Percentiles rank a stretch among this genome's conserved stretches.
Conservation (phyloP, 148 eudicot genomes). For the Nepenthes mirabilis region DNA sequence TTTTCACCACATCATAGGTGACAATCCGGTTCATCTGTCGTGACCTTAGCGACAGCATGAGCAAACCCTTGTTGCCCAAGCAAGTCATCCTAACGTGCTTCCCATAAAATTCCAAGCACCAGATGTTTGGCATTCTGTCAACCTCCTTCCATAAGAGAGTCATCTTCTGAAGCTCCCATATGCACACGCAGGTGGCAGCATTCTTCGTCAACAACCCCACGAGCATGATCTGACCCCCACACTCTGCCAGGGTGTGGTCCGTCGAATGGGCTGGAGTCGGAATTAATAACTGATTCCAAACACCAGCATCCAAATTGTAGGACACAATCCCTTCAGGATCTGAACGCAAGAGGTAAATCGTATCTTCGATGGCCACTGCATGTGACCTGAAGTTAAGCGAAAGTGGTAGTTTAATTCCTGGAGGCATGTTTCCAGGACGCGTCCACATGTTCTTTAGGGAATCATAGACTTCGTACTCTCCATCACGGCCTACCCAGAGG, state of each 20-base stretch:
- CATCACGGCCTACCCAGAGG: constrained; percentile 75
- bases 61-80: constrained; percentile 81
- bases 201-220: constrained; percentile 78
- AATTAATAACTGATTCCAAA: constrained; percentile 63
- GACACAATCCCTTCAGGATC: constrained; percentile 84
- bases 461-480: constrained; percentile 75
- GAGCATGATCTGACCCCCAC: constrained; percentile 59
- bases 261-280: constrained; percentile 61
- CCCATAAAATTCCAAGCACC: constrained; percentile 99
- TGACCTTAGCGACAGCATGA: constrained; percentile 84
- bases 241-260: constrained; percentile 66
- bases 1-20: constrained; percentile 43
- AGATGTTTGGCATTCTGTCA: constrained; percentile 99
- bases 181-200: constrained; percentile 87
- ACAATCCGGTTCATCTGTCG: constrained; percentile 72
- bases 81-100: constrained; percentile 91
- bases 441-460: constrained; percentile 52
- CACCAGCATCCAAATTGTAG: constrained; percentile 41
- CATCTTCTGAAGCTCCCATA: constrained; percentile 99
- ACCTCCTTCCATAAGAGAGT: constrained; percentile 99
- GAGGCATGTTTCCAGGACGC: constrained; percentile 44
- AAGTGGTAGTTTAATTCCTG: constrained; percentile 54
- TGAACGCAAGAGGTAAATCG: constrained; percentile 60
- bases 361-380: constrained; percentile 33
- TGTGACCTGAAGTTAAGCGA: constrained; percentile 71